Conservation (phyloP, 768 basidiomycete genomes). For the Leccinellum rugosiceps region DNA sequence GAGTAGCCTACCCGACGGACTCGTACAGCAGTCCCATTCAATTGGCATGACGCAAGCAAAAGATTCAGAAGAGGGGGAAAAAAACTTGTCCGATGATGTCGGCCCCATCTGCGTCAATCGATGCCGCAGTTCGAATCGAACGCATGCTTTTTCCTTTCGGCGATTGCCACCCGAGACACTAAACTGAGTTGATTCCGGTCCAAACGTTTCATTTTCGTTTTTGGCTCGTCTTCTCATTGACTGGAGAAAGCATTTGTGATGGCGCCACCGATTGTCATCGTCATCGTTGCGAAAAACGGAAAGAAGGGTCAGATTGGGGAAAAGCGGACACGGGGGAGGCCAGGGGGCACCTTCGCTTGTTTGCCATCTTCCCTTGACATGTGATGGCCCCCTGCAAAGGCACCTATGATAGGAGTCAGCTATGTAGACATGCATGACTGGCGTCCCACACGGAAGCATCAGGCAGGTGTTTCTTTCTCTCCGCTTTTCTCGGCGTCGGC, state of each 20-base stretch:
- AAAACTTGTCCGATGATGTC: slow-evolving; percentile 8
- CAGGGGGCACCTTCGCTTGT: neutral
- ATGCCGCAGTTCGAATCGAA: neutral
- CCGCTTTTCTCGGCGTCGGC: neutral
- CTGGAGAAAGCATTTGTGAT: neutral
- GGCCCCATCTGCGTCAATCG: neutral
- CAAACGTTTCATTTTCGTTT: neutral
- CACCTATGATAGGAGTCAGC: neutral
- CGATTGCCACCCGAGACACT: neutral
- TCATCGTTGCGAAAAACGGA: neutral
- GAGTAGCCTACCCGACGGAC: neutral
- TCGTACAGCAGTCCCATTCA: neutral
- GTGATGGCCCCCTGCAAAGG: neutral
- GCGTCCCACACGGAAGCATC: neutral
- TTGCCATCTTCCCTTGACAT: neutral
- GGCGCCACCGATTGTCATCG: neutral
- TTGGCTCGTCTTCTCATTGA: neutral
- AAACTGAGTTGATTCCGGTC: neutral
- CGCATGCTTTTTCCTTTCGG: neutral
- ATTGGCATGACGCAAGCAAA: neutral
- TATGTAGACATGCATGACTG: neutral
- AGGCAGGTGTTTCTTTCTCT: neutral
- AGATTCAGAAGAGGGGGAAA: neutral
- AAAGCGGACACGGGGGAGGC: neutral
- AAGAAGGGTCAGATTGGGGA: neutral